phyloP scores from a whole-genome alignment of 805 yeast species.

The Saccharomycopsis malanga region DNA sequence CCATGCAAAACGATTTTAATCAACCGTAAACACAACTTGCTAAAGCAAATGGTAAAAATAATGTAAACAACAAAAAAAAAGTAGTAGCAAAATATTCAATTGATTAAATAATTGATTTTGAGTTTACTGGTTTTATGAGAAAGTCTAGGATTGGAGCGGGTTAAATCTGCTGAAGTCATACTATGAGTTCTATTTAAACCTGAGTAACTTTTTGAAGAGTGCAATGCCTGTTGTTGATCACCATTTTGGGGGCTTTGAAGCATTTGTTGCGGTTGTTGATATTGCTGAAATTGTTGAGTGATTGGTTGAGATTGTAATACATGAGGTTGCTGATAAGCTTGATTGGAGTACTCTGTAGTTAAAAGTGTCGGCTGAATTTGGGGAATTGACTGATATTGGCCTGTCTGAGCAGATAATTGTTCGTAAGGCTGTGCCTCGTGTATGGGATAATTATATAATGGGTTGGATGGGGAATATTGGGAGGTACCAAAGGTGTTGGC shows the following conservation, averaged over 20 bases:
- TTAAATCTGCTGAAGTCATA: not conserved
- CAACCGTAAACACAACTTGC: too few relatives aligned
- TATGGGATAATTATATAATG: not conserved
- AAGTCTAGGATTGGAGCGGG: not conserved
- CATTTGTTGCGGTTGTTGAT: too few relatives aligned
- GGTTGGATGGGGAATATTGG: not conserved
- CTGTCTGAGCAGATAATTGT: too few relatives aligned
- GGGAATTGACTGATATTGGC: too few relatives aligned
- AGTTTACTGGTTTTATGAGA: not conserved
- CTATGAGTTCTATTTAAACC: not conserved
- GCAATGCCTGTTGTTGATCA: not conserved
- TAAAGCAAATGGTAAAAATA: too few relatives aligned
- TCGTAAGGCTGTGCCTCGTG: not conserved
- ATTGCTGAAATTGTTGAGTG: not conserved
- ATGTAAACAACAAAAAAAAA: too few relatives aligned
- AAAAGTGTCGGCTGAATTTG: too few relatives aligned
- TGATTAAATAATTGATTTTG: slow-evolving; percentile 4
- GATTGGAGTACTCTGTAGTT: not conserved
- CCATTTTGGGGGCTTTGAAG: too few relatives aligned
- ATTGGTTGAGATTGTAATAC: not conserved
- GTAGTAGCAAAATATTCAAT: too few relatives aligned
- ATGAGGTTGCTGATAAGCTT: not conserved
- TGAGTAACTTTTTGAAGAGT: not conserved
- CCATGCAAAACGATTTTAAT: too few relatives aligned
- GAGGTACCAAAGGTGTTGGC: not conserved